Base-by-base conservation (phyloP, 768 basidiomycete genomes). In the Serendipita sp. region DNA sequence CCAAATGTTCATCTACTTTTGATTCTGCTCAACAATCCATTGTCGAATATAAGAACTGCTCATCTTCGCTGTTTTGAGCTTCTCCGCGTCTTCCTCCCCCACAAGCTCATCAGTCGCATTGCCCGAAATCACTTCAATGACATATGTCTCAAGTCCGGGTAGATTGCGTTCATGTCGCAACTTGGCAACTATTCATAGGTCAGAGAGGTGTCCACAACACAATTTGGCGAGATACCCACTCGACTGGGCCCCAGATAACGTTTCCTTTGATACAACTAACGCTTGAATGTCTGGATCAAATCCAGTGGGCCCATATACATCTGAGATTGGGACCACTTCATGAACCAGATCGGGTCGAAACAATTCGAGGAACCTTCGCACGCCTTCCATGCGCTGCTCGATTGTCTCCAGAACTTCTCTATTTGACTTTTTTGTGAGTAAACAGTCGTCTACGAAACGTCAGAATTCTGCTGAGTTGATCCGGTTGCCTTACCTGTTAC, bases 11-110 rank as follows among this genome's bases (percentile, higher is more conserved):
- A 38, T 38, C 38, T 38, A 38, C 38, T 38, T 38, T 5, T 14
- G 38, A 38, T 9, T 48, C 45, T 48, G 53, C 20, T 24, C 31
- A 26, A 31, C 82, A 65, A 99, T 86, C 92, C 93, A 95, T 66
- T 86, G 78, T 44, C 96, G 78, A 66, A 99, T 95, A 64, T 80
- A 88, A 4, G 93, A 95, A 70, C 92, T 96, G 71, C 96, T 92
- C 81, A 98, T 84, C 77, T 99, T 99, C 30, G 84, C 80, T 66
- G 81, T 78, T 70, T 85, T 86, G 63, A 94, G 72, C 69, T 79
- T 72, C 62, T 83, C 81, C 17, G 81, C 79, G 69, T 94, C 88
- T 22, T 79, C 80, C 56, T 79, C 78, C 56, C 82, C 83, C 4
- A 61, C 63, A 44, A 69, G 1, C 26, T 88, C 72, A 62, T 75